phyloP scores from a whole-genome alignment of 192 early-diverging fungal genomes.

The Funneliformis geosporum region DNA sequence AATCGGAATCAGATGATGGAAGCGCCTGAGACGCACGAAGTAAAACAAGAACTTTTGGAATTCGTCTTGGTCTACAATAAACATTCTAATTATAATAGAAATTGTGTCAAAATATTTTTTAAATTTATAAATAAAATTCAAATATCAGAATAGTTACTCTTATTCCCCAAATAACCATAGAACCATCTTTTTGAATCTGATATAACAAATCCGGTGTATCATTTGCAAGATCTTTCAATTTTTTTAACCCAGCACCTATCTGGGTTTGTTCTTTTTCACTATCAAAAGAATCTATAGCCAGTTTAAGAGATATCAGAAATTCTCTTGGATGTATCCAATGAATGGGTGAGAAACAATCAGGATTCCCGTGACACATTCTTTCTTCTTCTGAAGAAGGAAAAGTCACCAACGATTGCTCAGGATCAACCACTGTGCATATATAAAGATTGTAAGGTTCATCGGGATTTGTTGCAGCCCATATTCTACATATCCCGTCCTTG shows the following conservation, averaged over 20 bases:
- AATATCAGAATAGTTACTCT: constrained; percentile 50
- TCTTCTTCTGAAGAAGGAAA: constrained; percentile 29
- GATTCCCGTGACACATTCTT: neutral
- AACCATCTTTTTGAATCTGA: constrained; percentile 68
- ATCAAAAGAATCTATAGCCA: constrained; percentile 34
- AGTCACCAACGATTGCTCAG: constrained; percentile 56
- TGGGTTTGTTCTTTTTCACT: constrained; percentile 41
- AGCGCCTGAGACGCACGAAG: constrained; percentile 62
- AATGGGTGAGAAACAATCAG: constrained; percentile 52
- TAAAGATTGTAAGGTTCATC: constrained; percentile 59
- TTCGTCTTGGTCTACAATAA: constrained; percentile 57
- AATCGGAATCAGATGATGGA: constrained; percentile 50
- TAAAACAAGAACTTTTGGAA: constrained; percentile 68
- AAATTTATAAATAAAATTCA: neutral
- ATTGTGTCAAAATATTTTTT: neutral
- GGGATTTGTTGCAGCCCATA: constrained; percentile 64
- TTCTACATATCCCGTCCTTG: constrained; percentile 65
- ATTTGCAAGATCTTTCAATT: constrained; percentile 58
- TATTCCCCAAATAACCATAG: constrained; percentile 77
- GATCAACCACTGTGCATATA: constrained; percentile 70
- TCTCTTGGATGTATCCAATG: constrained; percentile 62
- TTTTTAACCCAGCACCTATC: constrained; percentile 45
- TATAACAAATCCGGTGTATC: constrained; percentile 81
- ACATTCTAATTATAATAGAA: constrained; percentile 55
- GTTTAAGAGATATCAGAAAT: constrained; percentile 46